Evolutionary conservation across 129 eudicot genomes (phyloP).

Genomic region (Cynara cardunculus): DNA sequence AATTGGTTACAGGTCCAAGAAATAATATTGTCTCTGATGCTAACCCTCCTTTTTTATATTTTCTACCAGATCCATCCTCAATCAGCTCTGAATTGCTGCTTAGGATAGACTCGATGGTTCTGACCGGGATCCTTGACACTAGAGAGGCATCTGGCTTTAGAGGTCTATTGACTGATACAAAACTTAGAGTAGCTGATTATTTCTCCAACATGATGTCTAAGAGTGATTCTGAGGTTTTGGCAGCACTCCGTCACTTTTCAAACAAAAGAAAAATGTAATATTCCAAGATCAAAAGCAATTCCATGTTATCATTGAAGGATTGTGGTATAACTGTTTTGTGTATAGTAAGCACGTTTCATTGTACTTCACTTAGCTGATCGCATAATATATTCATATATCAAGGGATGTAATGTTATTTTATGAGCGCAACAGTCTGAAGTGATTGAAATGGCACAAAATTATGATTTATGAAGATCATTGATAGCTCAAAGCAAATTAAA

Average conservation of each 20-base stretch:
- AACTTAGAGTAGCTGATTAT: constrained; percentile 34
- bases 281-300: neutral
- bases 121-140: constrained; percentile 45
- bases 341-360: neutral
- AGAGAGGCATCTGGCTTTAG: constrained; percentile 56
- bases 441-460: neutral
- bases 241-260: constrained; percentile 41
- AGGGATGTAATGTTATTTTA: neutral
- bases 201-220: constrained; percentile 38
- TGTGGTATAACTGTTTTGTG: neutral
- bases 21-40: neutral
- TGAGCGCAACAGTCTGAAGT: neutral
- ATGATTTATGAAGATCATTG: neutral
- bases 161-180: constrained; percentile 39
- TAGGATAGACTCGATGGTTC: constrained; percentile 69
- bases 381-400: neutral
- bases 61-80: constrained; percentile 34
- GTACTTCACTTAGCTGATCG: neutral
- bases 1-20: neutral
- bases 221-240: constrained; percentile 54
- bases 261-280: constrained; percentile 42
- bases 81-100: constrained; percentile 56
- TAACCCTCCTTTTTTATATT: neutral
- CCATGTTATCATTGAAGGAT: neutral
- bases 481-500: neutral